A percentile compares a stretch with the other conserved stretches of the same genome.
phyloP scores from a whole-genome alignment of 257 asterid species.

The Striga asiatica region DNA sequence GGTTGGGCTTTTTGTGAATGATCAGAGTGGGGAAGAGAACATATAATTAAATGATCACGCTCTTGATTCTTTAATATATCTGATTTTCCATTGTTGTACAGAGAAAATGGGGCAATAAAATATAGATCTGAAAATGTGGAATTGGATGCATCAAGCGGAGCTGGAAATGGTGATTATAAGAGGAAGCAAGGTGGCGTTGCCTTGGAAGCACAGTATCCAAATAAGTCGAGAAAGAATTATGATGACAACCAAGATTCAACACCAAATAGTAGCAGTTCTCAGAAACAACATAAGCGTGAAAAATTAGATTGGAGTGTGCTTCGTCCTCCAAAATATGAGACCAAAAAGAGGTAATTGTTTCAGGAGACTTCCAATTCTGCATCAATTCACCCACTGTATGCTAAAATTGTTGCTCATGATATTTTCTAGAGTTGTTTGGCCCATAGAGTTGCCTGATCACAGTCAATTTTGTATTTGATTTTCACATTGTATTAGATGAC shows the following conservation, averaged over 20 bases:
- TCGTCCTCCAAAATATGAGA: slow-evolving; percentile 56
- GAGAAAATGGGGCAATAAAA: slow-evolving; percentile 38
- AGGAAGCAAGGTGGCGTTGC: slow-evolving; percentile 38
- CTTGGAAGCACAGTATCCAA: slow-evolving; percentile 26
- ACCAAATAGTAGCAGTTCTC: slow-evolving; percentile 29
- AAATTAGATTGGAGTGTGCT: slow-evolving; percentile 77
- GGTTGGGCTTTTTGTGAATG: neutral
- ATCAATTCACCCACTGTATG: neutral
- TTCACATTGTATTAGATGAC: slow-evolving; percentile 12
- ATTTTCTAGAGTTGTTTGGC: neutral
- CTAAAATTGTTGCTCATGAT: neutral
- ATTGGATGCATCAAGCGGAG: slow-evolving; percentile 21
- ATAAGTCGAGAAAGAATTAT: slow-evolving; percentile 28
- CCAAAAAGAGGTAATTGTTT: slow-evolving; percentile 30
- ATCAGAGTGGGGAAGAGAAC: neutral
- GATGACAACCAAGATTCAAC: slow-evolving; percentile 25
- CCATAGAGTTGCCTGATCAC: slow-evolving; percentile 4
- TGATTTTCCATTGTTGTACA: slow-evolving; percentile 20
- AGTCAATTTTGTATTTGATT: slow-evolving; percentile 5
- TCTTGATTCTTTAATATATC: slow-evolving; percentile 1
- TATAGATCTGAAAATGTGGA: slow-evolving; percentile 23
- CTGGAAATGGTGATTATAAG: slow-evolving; percentile 31
- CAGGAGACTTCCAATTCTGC: slow-evolving; percentile 9
- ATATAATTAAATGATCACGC: neutral
- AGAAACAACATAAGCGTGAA: slow-evolving; percentile 44